These are phyloP conservation scores for Mychonastes homosphaera DNA, from an alignment of 139 green algal genomes.

Conservation along the genomic window DNA sequence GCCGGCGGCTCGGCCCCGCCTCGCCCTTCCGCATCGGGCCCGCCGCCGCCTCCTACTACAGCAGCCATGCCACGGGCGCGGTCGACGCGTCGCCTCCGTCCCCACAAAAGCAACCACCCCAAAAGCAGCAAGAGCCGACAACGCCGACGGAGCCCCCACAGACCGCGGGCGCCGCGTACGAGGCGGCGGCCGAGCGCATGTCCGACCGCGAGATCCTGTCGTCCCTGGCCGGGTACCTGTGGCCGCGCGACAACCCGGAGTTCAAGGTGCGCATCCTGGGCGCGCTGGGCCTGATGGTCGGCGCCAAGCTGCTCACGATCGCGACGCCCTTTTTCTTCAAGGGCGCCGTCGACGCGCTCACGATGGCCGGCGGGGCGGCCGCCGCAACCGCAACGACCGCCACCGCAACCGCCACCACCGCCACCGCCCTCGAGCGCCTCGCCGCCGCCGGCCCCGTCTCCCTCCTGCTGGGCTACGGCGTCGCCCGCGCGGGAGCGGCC, in stretches of 20 bases:
- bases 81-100: too few relatives aligned
- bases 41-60: too few relatives aligned
- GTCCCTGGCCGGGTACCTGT: constrained; percentile 26
- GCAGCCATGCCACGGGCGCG: too few relatives aligned
- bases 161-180: constrained; percentile 15
- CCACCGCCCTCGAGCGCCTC: constrained; percentile 19
- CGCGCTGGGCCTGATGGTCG: constrained; percentile 54
- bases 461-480: constrained; percentile 72
- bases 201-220: constrained; percentile 44
- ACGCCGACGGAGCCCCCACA: too few relatives aligned
- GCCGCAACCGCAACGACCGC: background rate
- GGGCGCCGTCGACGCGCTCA: constrained; percentile 72
- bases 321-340: constrained; percentile 94
- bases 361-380: background rate
- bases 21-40: too few relatives aligned
- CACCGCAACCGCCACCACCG: constrained; percentile 17
- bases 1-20: too few relatives aligned
- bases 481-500: constrained; percentile 40
- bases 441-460: constrained; percentile 46
- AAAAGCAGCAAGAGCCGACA: too few relatives aligned
- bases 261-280: constrained; percentile 44
- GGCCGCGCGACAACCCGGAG: constrained; percentile 43
- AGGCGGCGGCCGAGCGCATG: constrained; percentile 30
- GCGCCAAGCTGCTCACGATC: constrained; percentile 65
- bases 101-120: too few relatives aligned